Evolutionary conservation across 345 rosid genomes (phyloP), one percentile per base, ranked within the genome.

Genomic region (Rubroshorea leprosula): DNA sequence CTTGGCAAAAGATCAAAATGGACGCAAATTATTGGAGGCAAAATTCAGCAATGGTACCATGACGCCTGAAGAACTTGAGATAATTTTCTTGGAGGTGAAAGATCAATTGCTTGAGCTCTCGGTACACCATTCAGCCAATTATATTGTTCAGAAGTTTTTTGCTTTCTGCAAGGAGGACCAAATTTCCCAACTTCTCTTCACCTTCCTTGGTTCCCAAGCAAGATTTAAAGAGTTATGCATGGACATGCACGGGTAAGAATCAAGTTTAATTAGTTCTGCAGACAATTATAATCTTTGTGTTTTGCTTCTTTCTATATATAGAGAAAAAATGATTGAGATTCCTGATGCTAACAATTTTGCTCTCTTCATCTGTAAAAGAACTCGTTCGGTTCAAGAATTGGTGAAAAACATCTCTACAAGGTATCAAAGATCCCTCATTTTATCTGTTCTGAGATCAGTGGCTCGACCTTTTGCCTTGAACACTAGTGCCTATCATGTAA

Each of bases 71-170:
- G 63, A 61, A 11, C 55, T 49, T 15, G 72, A 61, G 18, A 41
- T 67, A 49, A 58, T 77, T 17, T 56, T 77, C 48, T 6, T 24
- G 51, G 76, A 73, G 38, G 48, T 77, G 55, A 77, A 73, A 51
- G 69, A 61, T 19, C 24, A 58, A 1, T 23, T 73, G 35, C 62
- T 27, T 25, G 64, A 77, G 0, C 38, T 77, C 4, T 46, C 64
- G 54, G 22, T 52, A 16, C 63, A 77, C 25, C 66, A 46, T 7
- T 62, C 23, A 15, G 74, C 68, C 1, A 58, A 61, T 67, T 19
- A 51, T 58, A 16, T 67, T 15, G 24, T 70, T 17, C 71, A 73
- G 61, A 77, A 73, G 47, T 61, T 77, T 1, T 57, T 77, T 15
- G 65, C 27, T 20, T 65, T 17, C 0, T 44, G 65, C 49, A 67